Percentiles rank a stretch among this genome's conserved stretches.
Conservation (phyloP, 192 early-diverging fungal species). For the Gryganskiella cystojenkinii region DNA sequence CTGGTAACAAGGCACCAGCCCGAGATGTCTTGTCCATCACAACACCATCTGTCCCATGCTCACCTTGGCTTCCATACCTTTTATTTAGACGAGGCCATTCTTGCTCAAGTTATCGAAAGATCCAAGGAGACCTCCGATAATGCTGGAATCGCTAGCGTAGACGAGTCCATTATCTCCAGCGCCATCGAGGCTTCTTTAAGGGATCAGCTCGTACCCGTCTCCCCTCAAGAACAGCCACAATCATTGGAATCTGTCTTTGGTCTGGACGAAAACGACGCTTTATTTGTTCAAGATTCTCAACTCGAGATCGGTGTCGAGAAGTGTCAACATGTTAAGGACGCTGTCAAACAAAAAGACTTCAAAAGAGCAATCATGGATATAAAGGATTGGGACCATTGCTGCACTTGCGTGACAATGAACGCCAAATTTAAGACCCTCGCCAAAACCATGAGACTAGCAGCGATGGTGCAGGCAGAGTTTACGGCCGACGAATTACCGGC, state of each 20-base stretch:
- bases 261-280: not conserved
- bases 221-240: not conserved
- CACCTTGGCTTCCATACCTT: not conserved
- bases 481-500: not conserved
- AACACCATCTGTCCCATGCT: not conserved
- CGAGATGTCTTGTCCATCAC: not conserved
- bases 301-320: constrained; percentile 16
- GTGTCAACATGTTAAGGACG: constrained; percentile 33
- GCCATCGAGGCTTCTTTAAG: constrained; percentile 25
- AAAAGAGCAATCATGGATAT: constrained; percentile 2
- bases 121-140: constrained; percentile 6
- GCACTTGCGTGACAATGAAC: not conserved
- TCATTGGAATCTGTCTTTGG: not conserved
- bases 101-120: constrained; percentile 7
- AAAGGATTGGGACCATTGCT: constrained; percentile 38
- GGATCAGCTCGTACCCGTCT: not conserved
- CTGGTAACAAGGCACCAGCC: too few relatives aligned
- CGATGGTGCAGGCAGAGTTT: not conserved
- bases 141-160: constrained; percentile 12
- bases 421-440: not conserved
- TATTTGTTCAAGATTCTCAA: constrained; percentile 7
- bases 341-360: constrained; percentile 16
- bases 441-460: not conserved
- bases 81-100: constrained; percentile 18
- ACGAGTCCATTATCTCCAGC: constrained; percentile 18